Evolutionary conservation across 1,139 yeast species (phyloP).

Genomic region (Hyphopichia khmerensis): DNA sequence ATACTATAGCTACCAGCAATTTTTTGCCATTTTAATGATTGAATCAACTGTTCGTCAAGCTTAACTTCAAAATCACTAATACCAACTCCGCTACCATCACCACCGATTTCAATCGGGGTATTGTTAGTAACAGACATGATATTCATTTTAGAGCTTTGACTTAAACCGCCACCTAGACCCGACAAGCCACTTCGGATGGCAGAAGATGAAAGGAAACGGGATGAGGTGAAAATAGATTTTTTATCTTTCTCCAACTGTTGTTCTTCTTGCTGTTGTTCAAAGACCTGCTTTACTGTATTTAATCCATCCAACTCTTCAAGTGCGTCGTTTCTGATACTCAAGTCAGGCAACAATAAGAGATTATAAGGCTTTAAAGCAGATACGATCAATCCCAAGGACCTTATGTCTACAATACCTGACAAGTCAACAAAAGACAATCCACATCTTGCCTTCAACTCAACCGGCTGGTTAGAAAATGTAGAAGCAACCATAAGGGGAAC

Average conservation of each 20-base stretch:
- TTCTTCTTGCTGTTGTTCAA: slow-evolving; percentile 33
- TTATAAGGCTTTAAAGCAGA: slow-evolving; percentile 80
- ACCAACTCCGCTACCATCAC: slow-evolving; percentile 35
- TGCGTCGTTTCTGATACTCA: slow-evolving; percentile 21
- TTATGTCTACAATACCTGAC: slow-evolving; percentile 79
- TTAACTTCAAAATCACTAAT: slow-evolving; percentile 70
- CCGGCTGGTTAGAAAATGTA: slow-evolving; percentile 16
- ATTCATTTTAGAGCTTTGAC: slow-evolving; percentile 22
- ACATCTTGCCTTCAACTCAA: slow-evolving; percentile 58
- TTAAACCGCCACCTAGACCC: slow-evolving; percentile 10
- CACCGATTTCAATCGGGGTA: slow-evolving; percentile 51
- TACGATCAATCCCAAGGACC: slow-evolving; percentile 78
- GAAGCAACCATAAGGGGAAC: slow-evolving; percentile 22
- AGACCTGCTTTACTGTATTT: slow-evolving; percentile 25
- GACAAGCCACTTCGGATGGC: slow-evolving; percentile 33
- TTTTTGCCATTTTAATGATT: slow-evolving; percentile 75
- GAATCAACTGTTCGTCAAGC: slow-evolving; percentile 66
- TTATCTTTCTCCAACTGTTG: slow-evolving; percentile 21
- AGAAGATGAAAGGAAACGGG: slow-evolving; percentile 33
- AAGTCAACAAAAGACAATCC: slow-evolving; percentile 77
- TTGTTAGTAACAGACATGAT: slow-evolving; percentile 38
- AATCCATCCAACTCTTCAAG: slow-evolving; percentile 29
- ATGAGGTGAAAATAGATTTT: slow-evolving; percentile 21
- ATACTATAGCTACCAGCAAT: slow-evolving; percentile 78
- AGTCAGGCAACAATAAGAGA: slow-evolving; percentile 57